phyloP scores from a whole-genome alignment of 306 rosid species.

The Casuarina equisetifolia region DNA sequence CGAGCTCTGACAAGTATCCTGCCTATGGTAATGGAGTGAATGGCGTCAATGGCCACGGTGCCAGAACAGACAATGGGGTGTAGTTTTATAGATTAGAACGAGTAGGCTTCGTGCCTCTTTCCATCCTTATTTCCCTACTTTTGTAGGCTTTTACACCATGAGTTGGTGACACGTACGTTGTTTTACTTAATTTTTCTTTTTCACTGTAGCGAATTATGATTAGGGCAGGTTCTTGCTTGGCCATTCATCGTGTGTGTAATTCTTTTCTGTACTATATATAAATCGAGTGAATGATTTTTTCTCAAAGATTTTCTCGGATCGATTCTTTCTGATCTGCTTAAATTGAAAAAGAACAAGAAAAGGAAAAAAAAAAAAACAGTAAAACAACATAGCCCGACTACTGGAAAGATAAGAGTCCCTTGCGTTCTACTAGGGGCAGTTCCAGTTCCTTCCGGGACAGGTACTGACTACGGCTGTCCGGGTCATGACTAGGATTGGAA shows the following conservation, averaged over 20 bases:
- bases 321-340: not conserved
- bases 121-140: not conserved
- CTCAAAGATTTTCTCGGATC: not conserved
- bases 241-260: not conserved
- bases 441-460: too few relatives aligned
- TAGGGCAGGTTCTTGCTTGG: not conserved
- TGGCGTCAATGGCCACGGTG: conserved; percentile 48
- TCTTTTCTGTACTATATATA: not conserved
- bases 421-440: too few relatives aligned
- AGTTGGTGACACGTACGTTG: not conserved
- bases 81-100: not conserved
- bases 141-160: not conserved
- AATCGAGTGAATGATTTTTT: not conserved
- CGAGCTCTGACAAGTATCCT: conserved; percentile 27
- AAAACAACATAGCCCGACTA: not conserved
- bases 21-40: conserved; percentile 48
- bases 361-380: not conserved
- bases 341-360: not conserved
- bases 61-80: conserved; percentile 40
- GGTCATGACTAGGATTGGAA: too few relatives aligned
- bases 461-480: too few relatives aligned
- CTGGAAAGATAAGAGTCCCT: too few relatives aligned
- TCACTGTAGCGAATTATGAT: not conserved
- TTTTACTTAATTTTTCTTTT: not conserved
- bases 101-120: not conserved